Conservation (phyloP, 208 protist species). For the Leishmania lainsoni region DNA sequence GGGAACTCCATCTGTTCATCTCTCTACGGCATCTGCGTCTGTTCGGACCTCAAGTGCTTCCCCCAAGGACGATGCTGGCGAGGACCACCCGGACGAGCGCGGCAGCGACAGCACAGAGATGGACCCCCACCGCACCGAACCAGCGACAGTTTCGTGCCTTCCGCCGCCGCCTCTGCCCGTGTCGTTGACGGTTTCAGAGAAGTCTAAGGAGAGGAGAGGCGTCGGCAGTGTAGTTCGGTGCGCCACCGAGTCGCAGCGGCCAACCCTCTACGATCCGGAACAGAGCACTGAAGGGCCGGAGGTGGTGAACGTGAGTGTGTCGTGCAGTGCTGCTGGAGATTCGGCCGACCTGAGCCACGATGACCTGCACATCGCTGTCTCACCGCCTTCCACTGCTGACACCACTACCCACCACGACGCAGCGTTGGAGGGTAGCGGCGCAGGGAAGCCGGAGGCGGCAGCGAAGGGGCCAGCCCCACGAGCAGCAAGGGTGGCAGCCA, state of each 20-base stretch:
- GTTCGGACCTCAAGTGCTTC: background rate
- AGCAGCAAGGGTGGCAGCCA: background rate
- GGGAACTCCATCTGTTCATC: conserved; percentile 9
- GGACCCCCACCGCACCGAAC: conserved; percentile 5
- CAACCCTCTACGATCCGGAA: conserved; percentile 6
- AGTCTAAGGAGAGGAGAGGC: background rate
- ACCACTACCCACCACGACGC: conserved; percentile 26
- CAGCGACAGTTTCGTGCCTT: conserved; percentile 11
- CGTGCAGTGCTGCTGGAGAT: background rate
- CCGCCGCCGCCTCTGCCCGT: conserved; percentile 8
- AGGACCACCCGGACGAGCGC: background rate
- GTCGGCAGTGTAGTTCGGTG: background rate
- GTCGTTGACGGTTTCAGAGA: background rate
- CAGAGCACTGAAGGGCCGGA: background rate
- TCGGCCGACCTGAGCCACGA: background rate
- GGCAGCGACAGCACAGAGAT: background rate
- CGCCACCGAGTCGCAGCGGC: background rate
- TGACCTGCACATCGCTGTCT: conserved; percentile 9
- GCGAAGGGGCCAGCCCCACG: background rate
- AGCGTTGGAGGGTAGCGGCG: background rate
- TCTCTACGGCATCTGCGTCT: conserved; percentile 8
- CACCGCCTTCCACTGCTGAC: conserved; percentile 16
- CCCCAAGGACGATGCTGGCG: conserved; percentile 5
- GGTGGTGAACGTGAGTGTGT: conserved; percentile 6
- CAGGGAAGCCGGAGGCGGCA: background rate